phyloP scores from a whole-genome alignment of 2,329 filamentous ascomycete species.

The Aspergillus flavus region DNA sequence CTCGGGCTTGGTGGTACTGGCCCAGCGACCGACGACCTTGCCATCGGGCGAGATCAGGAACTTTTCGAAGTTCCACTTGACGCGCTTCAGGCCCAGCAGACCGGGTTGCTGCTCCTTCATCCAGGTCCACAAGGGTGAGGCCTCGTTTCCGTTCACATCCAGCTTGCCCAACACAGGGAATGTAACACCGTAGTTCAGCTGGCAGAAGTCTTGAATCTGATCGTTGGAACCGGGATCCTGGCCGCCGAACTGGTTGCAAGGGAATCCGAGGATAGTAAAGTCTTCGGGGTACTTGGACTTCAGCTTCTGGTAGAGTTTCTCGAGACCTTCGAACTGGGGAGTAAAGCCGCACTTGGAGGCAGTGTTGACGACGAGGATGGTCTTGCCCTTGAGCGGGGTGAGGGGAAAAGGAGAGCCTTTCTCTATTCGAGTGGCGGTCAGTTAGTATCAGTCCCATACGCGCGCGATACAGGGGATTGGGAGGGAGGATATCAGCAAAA shows the following conservation, averaged over 20 bases:
- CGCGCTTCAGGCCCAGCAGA: slow-evolving; percentile 79
- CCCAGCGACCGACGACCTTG: slow-evolving; percentile 82
- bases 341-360: slow-evolving; percentile 99
- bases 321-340: slow-evolving; percentile 87
- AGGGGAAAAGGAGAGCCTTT: slow-evolving; percentile 73
- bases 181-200: slow-evolving; percentile 88
- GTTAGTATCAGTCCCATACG: slow-evolving; percentile 12
- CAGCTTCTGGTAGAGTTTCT: slow-evolving; percentile 83
- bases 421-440: slow-evolving; percentile 51
- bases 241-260: slow-evolving; percentile 93
- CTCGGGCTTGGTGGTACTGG: slow-evolving; percentile 85
- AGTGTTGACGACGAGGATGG: slow-evolving; percentile 95
- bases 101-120: slow-evolving; percentile 73
- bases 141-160: slow-evolving; percentile 86
- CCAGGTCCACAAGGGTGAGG: slow-evolving; percentile 79
- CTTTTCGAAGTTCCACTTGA: slow-evolving; percentile 99
- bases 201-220: slow-evolving; percentile 82
- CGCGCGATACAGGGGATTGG: not conserved
- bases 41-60: slow-evolving; percentile 88
- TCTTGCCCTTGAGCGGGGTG: slow-evolving; percentile 78
- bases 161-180: slow-evolving; percentile 93
- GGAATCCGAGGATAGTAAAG: slow-evolving; percentile 90
- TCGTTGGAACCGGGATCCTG: slow-evolving; percentile 87
- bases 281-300: slow-evolving; percentile 70
- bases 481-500: slow-evolving; percentile 16